Base-by-base conservation (phyloP, 2,329 filamentous ascomycete genomes). In the Colletotrichum godetiae region DNA sequence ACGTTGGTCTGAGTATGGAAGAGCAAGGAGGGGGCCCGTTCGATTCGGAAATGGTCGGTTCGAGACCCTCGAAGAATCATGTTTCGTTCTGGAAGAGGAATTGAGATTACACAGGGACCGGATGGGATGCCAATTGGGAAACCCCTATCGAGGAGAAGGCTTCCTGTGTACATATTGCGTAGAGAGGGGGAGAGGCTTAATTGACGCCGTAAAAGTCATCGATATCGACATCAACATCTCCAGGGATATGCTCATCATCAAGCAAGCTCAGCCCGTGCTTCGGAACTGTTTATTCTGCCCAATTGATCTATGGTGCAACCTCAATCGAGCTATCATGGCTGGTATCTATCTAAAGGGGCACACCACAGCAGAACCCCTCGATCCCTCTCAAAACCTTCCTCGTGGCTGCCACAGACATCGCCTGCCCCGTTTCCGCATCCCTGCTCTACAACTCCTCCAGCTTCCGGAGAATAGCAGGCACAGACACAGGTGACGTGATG, bases 401-500 rank as follows among this genome's bases (percentile, higher is more conserved):
- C 29, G 29, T 58, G 53, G 49, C 11, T 52, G 12, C 3, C 31
- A 5, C 7, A 60, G 31, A 10, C 55, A 66, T 46, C 13, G 24
- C n/a, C 13, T 33, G 6, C 2, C 12, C 12, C 7, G 15, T 31
- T 24, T 15, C 61, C 31, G 24, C 56, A n/a, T 27, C 27, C 29
- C 66, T 66, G 67, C 67, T 78, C 80, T 86, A 87, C 77, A 88
- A 83, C 77, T 90, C 89, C 78, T 91, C 89, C 76, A 90, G 81
- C 78, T 88, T 91, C 74, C 88, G 83, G 77, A 91, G 79, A 75
- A 90, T 86, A 37, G 88, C 85, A 12, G 95, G 93, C 55, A 98
- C 95, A 8, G 95, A 95, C 78, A 93, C 95, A 0, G 95, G 94
- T 63, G 95, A 94, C 75, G 97, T 89, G 78, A 91, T 94, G 55